Evolutionary conservation across 1,284 basidiomycete genomes (phyloP), one percentile per base, ranked within the genome.

Genomic region (Rhodotorula glutinis): DNA sequence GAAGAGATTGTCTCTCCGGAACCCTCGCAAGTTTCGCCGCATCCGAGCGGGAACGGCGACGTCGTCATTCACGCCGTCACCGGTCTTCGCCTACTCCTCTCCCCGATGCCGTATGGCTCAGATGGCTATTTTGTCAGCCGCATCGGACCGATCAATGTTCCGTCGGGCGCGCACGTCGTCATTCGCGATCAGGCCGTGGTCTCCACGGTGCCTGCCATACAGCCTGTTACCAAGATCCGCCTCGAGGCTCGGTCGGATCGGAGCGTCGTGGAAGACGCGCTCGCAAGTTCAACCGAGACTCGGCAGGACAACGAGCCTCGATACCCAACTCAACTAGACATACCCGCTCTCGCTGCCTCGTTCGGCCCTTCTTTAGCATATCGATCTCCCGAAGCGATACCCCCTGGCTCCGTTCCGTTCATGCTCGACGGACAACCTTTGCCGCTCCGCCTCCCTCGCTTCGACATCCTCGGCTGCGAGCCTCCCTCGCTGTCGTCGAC

Each of bases 101-200:
- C 30, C 11, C 56, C 33, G 21, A 25, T 57, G 13, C 40, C 56
- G 7, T 54, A 68, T 21, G 62, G 70, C 25, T 38, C 54, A 17
- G 63, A 63, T 33, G 70, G 69, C 16, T 76, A 72, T 60, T 59
- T 65, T 30, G 59, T 76, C 19, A 68, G 62, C 7, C 56, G 60
- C 23, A 63, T 76, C 19, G 74, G 68, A 0, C 69, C 63, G 2
- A 65, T 71, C 54, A 46, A 40, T 11, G 62, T 76, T 10, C 63
- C 70, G 4, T 51, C 55, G 11, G 71, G 70, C 0, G 53, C 52
- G 13, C 57, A 47, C 52, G 74, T 76, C 38, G 58, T 63, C 33
- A 57, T 76, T 5, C 52, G 63, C 38, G 75, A 76, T 44, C 60
- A 61, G 13, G 53, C 46, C n/a, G 75, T 76, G 2, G 49, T 75